A percentile compares a stretch with the other conserved stretches of the same genome.
phyloP scores from a whole-genome alignment of 352 stramenopile species.

The Pythium volutum region DNA sequence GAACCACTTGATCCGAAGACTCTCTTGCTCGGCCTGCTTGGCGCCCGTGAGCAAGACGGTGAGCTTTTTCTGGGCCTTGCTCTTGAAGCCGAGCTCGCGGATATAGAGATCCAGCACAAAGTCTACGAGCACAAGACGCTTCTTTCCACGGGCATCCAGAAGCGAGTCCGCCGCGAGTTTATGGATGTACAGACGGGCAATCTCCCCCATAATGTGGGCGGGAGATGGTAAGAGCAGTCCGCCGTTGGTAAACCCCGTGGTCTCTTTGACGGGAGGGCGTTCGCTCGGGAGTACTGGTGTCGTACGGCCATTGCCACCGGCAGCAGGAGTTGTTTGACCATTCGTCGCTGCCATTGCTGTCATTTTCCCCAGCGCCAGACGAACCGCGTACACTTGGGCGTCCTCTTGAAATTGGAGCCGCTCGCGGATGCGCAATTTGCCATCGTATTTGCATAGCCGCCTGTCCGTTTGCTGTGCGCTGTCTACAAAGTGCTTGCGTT shows the following conservation, averaged over 20 bases:
- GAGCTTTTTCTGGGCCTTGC: constrained; percentile 52
- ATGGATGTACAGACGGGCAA: constrained; percentile 57
- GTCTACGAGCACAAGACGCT: constrained; percentile 41
- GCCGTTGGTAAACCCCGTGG: background rate
- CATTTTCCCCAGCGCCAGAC: constrained; percentile 18
- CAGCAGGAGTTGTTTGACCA: constrained; percentile 11
- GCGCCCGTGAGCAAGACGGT: constrained; percentile 41
- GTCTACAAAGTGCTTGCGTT: constrained; percentile 39
- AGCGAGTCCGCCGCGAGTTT: constrained; percentile 47
- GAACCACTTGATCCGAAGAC: constrained; percentile 64
- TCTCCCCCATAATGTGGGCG: constrained; percentile 45
- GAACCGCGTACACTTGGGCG: constrained; percentile 23
- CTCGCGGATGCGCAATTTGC: constrained; percentile 35
- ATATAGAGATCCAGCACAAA: constrained; percentile 61
- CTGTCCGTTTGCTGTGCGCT: constrained; percentile 42
- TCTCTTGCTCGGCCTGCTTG: constrained; percentile 44
- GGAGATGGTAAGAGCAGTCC: constrained; percentile 18
- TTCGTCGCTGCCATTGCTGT: constrained; percentile 2
- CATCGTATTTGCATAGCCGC: constrained; percentile 32
- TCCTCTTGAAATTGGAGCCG: constrained; percentile 41
- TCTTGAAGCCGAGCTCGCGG: constrained; percentile 62
- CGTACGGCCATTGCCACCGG: background rate
- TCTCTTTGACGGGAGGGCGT: background rate
- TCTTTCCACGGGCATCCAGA: constrained; percentile 33
- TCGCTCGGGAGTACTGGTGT: constrained; percentile 8